phyloP scores from a whole-genome alignment of 2,329 filamentous ascomycete genomes.

The Piedraia hortae region DNA sequence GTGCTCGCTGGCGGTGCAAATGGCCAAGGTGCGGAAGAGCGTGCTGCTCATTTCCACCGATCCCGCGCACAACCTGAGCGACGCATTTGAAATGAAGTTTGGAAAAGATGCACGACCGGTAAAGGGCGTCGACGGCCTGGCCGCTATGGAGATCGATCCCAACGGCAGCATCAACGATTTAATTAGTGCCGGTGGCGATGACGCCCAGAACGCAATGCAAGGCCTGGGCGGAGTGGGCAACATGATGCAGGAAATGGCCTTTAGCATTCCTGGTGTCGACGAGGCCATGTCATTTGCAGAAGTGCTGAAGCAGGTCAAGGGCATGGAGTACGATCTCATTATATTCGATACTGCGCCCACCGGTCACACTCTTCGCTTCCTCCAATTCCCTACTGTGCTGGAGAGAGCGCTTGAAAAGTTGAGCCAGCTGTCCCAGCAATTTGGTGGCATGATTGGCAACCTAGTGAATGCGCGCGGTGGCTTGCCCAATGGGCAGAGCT shows the following conservation, averaged over 20 bases:
- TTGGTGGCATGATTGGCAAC: constrained; percentile 83
- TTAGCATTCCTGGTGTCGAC: constrained; percentile 92
- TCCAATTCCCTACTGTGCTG: constrained; percentile 91
- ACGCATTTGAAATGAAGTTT: constrained; percentile 97
- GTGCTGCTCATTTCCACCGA: constrained; percentile 96
- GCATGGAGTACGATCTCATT: constrained; percentile 92
- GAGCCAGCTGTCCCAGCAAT: constrained; percentile 76
- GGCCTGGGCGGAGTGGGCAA: constrained; percentile 47
- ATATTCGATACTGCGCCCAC: constrained; percentile 97
- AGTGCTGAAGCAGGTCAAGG: constrained; percentile 97
- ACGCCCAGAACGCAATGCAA: constrained; percentile 39
- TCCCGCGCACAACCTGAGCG: constrained; percentile 88
- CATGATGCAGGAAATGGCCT: constrained; percentile 97
- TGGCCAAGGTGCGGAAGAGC: constrained; percentile 78
- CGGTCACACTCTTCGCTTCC: constrained; percentile 89
- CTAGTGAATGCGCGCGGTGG: constrained; percentile 54
- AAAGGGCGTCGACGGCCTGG: constrained; percentile 76
- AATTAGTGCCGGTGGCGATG: constrained; percentile 50
- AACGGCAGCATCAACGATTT: constrained; percentile 95
- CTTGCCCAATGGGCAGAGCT: constrained; percentile 74
- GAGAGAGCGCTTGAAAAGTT: constrained; percentile 97
- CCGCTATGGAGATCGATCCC: constrained; percentile 97
- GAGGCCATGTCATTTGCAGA: constrained; percentile 99
- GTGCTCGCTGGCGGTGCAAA: constrained; percentile 91
- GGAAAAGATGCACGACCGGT: constrained; percentile 90